These are phyloP conservation scores for Stentor coeruleus DNA, from an alignment of 73 alveolate species.

Conservation along the genomic window DNA sequence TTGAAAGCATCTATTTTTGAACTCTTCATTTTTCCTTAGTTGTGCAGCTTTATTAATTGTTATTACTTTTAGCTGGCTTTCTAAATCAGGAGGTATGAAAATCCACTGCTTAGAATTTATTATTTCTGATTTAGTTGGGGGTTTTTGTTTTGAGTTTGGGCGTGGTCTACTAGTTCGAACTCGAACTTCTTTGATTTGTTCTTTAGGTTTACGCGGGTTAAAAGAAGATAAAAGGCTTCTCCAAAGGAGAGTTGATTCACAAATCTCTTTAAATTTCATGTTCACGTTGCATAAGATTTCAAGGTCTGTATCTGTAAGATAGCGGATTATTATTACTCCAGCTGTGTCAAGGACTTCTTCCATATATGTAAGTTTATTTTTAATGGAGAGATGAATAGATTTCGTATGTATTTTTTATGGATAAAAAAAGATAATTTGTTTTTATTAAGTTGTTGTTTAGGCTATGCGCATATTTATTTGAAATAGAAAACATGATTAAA, in stretches of 20 bases:
- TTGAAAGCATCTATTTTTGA: constrained; percentile 10
- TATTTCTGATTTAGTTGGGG: neutral
- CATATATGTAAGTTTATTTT: too few relatives aligned
- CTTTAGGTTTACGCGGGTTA: neutral
- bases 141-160: neutral
- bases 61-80: neutral
- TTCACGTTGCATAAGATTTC: neutral
- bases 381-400: too few relatives aligned
- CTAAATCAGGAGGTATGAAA: constrained; percentile 23
- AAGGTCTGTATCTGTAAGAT: neutral
- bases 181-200: neutral
- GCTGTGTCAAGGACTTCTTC: neutral
- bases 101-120: neutral
- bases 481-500: too few relatives aligned
- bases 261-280: neutral
- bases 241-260: neutral
- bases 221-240: neutral
- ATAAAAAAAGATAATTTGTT: too few relatives aligned
- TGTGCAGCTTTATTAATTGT: neutral
- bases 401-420: too few relatives aligned
- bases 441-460: too few relatives aligned
- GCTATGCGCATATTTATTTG: too few relatives aligned
- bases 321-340: neutral
- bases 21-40: neutral
- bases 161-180: constrained; percentile 16